These are phyloP conservation scores for Aspergillus sp. DNA, from an alignment of 2,329 filamentous ascomycete species.

Conservation along the genomic window DNA sequence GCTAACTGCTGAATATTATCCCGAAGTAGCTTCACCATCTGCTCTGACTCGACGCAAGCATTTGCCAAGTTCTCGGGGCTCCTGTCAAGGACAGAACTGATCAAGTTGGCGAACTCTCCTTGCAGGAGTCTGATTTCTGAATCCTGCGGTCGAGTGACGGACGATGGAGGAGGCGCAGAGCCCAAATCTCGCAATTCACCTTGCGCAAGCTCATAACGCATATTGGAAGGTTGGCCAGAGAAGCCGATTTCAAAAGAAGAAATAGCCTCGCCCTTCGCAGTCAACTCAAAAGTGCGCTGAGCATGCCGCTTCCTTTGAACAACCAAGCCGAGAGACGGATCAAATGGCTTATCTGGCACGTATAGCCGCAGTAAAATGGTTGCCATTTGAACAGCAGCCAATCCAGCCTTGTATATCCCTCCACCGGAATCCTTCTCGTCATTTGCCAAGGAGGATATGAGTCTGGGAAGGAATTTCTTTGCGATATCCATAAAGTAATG, in stretches of 20 bases:
- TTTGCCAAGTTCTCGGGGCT: conserved; percentile 22
- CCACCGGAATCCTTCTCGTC: conserved; percentile 9
- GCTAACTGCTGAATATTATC: conserved; percentile 60
- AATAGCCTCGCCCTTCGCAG: conserved; percentile 51
- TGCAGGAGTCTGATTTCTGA: conserved; percentile 66
- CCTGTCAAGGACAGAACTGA: conserved; percentile 52
- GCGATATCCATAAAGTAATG: conserved; percentile 30
- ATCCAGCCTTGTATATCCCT: conserved; percentile 34
- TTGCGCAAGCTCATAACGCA: conserved; percentile 56
- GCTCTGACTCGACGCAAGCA: conserved; percentile 10
- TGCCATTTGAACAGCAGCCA: conserved; percentile 69
- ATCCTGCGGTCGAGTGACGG: conserved; percentile 60
- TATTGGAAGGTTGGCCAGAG: conserved; percentile 57
- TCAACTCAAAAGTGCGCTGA: conserved; percentile 48
- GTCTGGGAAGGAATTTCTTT: conserved; percentile 19
- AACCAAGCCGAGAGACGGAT: conserved; percentile 56
- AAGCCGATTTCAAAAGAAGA: conserved; percentile 56
- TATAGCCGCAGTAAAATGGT: conserved; percentile 68
- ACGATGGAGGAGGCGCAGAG: conserved; percentile 53
- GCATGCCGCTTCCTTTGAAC: conserved; percentile 55
- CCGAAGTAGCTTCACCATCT: conserved; percentile 36
- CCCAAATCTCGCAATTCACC: conserved; percentile 57
- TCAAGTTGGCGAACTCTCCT: conserved; percentile 69
- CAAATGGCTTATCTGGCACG: conserved; percentile 76
- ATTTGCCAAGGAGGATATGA: conserved; percentile 16